Evolutionary conservation across 2,329 filamentous ascomycete genomes (phyloP).

Genomic region (Paraphaeosphaeria minitans): DNA sequence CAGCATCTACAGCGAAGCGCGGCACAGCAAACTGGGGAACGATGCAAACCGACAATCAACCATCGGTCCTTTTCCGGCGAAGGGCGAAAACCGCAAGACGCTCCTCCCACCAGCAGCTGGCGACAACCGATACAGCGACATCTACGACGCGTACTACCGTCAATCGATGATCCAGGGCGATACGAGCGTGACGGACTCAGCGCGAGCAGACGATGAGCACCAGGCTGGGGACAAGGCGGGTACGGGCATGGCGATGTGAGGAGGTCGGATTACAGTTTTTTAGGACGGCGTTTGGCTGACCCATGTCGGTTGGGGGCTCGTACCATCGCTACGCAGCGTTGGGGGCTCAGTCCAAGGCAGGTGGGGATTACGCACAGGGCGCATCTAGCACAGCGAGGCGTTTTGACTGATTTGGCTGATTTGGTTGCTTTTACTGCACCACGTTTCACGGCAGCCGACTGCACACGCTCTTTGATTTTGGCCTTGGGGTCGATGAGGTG

Average conservation of each 20-base stretch:
- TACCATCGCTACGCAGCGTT: not conserved
- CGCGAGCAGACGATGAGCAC: constrained; percentile 24
- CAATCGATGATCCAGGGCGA: constrained; percentile 28
- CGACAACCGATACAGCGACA: constrained; percentile 41
- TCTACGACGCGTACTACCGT: constrained; percentile 48
- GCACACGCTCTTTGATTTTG: not conserved
- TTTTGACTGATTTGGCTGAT: too few species aligned
- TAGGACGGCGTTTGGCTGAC: not conserved
- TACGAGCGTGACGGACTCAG: constrained; percentile 17
- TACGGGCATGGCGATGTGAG: constrained; percentile 29
- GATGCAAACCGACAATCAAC: constrained; percentile 28
- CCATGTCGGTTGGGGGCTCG: not conserved
- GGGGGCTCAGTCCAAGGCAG: not conserved
- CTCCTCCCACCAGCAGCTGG: constrained; percentile 24
- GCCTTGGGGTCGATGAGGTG: too few species aligned
- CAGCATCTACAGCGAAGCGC: constrained; percentile 41
- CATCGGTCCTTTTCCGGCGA: constrained; percentile 11
- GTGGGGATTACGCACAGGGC: not conserved
- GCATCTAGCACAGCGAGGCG: constrained; percentile 7
- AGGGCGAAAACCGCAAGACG: constrained; percentile 22
- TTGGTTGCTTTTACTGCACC: not conserved
- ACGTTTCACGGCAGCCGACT: not conserved
- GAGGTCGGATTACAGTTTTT: constrained; percentile 11
- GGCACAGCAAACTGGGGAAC: constrained; percentile 25
- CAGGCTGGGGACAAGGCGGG: constrained; percentile 23